Percentiles rank a stretch among this genome's conserved stretches.
Evolutionary conservation across 176 grass and related monocot species (phyloP).

Genomic region (Puya raimondii): DNA sequence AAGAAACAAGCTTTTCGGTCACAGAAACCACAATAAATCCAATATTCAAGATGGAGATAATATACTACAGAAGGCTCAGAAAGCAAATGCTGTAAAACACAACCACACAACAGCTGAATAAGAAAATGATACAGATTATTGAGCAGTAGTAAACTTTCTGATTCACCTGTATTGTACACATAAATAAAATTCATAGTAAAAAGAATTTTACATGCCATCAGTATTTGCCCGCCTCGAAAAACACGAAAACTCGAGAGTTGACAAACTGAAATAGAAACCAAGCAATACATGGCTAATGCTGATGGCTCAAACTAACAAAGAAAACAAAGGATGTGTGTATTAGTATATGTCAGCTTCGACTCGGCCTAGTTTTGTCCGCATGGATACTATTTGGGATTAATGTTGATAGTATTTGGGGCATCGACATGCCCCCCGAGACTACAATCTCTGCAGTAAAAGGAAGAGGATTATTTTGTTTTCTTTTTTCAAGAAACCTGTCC

Average conservation of each 20-base stretch:
- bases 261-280: background rate
- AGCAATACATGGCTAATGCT: background rate
- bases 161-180: slow-evolving; percentile 4
- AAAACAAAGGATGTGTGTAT: slow-evolving; percentile 3
- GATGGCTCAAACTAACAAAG: background rate
- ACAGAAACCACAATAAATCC: background rate
- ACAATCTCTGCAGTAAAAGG: slow-evolving; percentile 39
- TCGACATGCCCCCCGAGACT: slow-evolving; percentile 57
- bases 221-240: background rate
- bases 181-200: background rate
- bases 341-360: slow-evolving; percentile 37
- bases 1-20: background rate
- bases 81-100: background rate
- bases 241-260: background rate
- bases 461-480: background rate
- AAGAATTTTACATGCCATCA: slow-evolving; percentile 2
- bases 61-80: background rate
- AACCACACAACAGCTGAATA: background rate
- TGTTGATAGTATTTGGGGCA: slow-evolving; percentile 46
- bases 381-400: slow-evolving; percentile 29
- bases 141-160: background rate
- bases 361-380: slow-evolving; percentile 31
- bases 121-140: background rate
- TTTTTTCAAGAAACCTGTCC: too few relatives aligned
- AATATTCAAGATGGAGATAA: background rate